Base-by-base conservation (phyloP, 2,329 filamentous ascomycete species). In the Sordariomycetes sp. region DNA sequence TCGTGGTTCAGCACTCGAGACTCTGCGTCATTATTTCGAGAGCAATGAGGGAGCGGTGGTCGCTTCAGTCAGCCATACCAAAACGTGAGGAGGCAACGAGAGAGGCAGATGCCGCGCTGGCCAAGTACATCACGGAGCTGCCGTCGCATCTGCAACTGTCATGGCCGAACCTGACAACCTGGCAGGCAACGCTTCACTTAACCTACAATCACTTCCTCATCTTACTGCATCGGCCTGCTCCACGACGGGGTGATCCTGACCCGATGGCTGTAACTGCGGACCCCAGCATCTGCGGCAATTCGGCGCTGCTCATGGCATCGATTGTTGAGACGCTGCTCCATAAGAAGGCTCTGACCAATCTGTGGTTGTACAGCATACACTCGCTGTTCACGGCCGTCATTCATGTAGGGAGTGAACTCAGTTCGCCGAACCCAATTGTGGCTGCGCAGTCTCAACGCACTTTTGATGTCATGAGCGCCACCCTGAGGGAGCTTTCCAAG, bases 11-110 rank as follows among this genome's bases (percentile, higher is more conserved):
- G 21, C 66, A 68, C 32, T 62, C 65, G 3, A 60, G 61, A 24
- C 55, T 72, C 1, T 72, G 68, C 39, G 57, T 65, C 15, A 65
- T 72, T 45, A 63, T 71, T 27, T 67, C 57, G 46, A 40, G 56
- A 53, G 46, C 48, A 3, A 53, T 55, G 47, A 29, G 32, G 8
- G 30, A 20, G 19, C 26, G 33, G 4, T 34, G 30, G 25, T 17
- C 44, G 3, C 32, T 45, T 8, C 37, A 36, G 8, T 35, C 39
- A 6, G 41, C 41, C 3, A 21, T 30, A 6, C 41, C 34, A 8
- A 51, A 50, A 16, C 47, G 45, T 16, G 39, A 35, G n/a, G 42
- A 44, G 20, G 49, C 53, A 4, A 52, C 49, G 2, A 44, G 41
- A 16, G 37, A 51, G 25, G 54, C 52, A 17, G 55, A 58, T 32